Conservation (phyloP, 108 stramenopile species). For the Cyclotella distinguenda region DNA sequence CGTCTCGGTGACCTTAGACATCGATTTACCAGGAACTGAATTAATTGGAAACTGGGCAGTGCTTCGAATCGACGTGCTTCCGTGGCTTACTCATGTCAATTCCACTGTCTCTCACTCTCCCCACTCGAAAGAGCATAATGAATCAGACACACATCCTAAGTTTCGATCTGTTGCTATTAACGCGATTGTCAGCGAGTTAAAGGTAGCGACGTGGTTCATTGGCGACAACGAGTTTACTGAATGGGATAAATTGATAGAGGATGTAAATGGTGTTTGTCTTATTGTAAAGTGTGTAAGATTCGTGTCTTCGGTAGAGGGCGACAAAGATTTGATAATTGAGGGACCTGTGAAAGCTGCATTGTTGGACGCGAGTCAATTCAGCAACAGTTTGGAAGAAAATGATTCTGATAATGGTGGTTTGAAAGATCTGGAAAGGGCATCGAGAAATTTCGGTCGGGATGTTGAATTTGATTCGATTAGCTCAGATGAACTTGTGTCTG, state of each 20-base stretch:
- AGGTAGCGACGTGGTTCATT: constrained; percentile 48
- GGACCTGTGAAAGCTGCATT: constrained; percentile 48
- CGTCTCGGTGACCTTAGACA: constrained; percentile 21
- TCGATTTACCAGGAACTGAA: constrained; percentile 36
- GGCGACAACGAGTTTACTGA: constrained; percentile 19
- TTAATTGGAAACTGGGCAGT: constrained; percentile 40
- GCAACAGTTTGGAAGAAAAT: constrained; percentile 8
- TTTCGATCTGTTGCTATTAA: constrained; percentile 33
- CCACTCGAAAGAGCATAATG: neutral
- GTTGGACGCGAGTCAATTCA: constrained; percentile 42
- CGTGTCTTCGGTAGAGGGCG: constrained; percentile 11
- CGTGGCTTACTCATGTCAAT: constrained; percentile 54
- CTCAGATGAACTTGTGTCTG: neutral
- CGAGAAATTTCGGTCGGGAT: constrained; percentile 15
- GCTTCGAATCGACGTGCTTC: constrained; percentile 51
- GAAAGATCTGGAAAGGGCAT: constrained; percentile 11
- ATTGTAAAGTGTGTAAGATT: constrained; percentile 34
- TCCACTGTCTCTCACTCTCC: constrained; percentile 22
- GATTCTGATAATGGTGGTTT: constrained; percentile 12
- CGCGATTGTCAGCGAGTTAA: constrained; percentile 20
- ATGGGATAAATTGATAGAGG: constrained; percentile 14
- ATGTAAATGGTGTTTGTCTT: constrained; percentile 44
- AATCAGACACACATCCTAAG: constrained; percentile 27
- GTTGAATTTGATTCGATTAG: neutral
- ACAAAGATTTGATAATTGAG: constrained; percentile 33